phyloP scores from a whole-genome alignment of 2,329 filamentous ascomycete genomes.

The Hymenoscyphus infarciens region DNA sequence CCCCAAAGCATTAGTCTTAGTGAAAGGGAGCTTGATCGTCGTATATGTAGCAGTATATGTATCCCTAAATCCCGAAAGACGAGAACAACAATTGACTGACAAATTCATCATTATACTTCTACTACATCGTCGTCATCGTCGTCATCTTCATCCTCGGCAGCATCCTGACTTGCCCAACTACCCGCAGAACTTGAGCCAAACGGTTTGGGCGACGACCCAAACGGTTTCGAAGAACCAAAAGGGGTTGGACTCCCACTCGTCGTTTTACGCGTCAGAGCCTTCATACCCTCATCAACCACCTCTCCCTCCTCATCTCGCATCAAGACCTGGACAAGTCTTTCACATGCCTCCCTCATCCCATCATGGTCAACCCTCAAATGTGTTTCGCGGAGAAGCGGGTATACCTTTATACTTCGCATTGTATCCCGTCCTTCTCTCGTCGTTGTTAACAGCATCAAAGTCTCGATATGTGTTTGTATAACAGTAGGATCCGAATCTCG shows the following conservation, averaged over 20 bases:
- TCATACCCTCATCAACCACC: constrained; percentile 32
- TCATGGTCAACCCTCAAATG: constrained; percentile 77
- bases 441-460: constrained; percentile 76
- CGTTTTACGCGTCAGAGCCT: constrained; percentile 21
- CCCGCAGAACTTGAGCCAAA: constrained; percentile 10
- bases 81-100: no score
- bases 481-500: constrained; percentile 75
- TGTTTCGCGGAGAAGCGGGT: constrained; percentile 83
- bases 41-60: no score
- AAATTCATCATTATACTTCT: constrained; percentile 30
- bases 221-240: not conserved
- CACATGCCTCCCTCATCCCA: constrained; percentile 76
- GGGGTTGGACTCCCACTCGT: constrained; percentile 12
- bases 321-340: constrained; percentile 74
- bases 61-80: no score
- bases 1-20: no score
- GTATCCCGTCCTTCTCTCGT: constrained; percentile 70
- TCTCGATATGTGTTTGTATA: constrained; percentile 84
- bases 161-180: constrained; percentile 20
- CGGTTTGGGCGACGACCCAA: constrained; percentile 7
- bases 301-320: constrained; percentile 37
- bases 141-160: constrained; percentile 27
- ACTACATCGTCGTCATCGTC: constrained; percentile 35
- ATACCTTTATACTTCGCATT: constrained; percentile 75
- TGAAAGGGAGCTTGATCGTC: no score